phyloP scores from a whole-genome alignment of 2,329 filamentous ascomycete genomes.

The Scedosporium aurantiacum region DNA sequence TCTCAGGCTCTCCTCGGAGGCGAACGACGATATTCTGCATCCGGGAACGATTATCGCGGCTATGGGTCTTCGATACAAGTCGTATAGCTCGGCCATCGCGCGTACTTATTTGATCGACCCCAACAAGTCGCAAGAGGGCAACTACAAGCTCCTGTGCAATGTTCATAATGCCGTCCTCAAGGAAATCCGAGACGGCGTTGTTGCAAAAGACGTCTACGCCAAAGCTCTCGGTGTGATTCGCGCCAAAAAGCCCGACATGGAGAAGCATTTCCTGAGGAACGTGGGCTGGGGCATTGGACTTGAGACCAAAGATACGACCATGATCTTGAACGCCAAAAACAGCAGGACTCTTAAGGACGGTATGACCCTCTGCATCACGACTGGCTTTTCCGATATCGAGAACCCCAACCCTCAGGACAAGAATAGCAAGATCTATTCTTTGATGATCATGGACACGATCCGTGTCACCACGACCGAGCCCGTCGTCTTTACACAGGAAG shows the following conservation, averaged over 20 bases:
- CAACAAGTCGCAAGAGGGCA: constrained; percentile 88
- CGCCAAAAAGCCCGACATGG: constrained; percentile 86
- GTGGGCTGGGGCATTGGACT: constrained; percentile 88
- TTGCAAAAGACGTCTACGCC: constrained; percentile 81
- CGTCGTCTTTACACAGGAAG: constrained; percentile 87
- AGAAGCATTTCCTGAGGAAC: constrained; percentile 89
- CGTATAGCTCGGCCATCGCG: constrained; percentile 84
- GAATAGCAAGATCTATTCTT: constrained; percentile 76
- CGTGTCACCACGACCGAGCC: constrained; percentile 71
- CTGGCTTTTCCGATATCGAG: constrained; percentile 79
- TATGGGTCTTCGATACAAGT: constrained; percentile 88
- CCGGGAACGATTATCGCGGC: constrained; percentile 89
- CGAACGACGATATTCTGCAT: constrained; percentile 74
- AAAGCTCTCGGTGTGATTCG: constrained; percentile 75
- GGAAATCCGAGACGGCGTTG: constrained; percentile 75
- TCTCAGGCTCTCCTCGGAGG: constrained; percentile 64
- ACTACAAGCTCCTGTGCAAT: constrained; percentile 77
- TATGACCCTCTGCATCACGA: constrained; percentile 89
- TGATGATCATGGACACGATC: constrained; percentile 87
- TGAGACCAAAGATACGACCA: constrained; percentile 73
- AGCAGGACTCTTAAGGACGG: constrained; percentile 76
- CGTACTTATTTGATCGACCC: constrained; percentile 95
- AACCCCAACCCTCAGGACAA: constrained; percentile 83
- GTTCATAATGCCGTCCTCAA: constrained; percentile 87
- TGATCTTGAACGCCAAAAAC: constrained; percentile 83